Evolutionary conservation across 2,329 filamentous ascomycete genomes (phyloP), one percentile per base, ranked within the genome.

Genomic region (Fusarium anguioides): DNA sequence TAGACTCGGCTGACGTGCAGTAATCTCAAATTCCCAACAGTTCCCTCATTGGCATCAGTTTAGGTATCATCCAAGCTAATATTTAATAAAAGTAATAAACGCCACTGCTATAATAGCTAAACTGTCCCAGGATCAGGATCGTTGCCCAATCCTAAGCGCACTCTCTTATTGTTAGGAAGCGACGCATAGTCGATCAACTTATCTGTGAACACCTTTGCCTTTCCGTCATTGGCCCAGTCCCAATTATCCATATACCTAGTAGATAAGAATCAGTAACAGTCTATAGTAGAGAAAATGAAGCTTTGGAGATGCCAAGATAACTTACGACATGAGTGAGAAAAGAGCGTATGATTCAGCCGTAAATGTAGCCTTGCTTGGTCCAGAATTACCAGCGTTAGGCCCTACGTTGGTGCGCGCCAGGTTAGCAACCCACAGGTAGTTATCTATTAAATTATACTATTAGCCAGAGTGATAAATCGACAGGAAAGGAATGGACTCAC

Each of bases 141-240:
- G 3, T 9, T 4, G 4, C 26, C 26, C n/a, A 27, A 53, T 15
- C 50, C 46, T 17, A 56, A 41, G 14, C 52, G 52, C 17, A 27
- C 18, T 8, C n/a, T 53, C 23, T 56, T 56, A 3, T 18, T 27
- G 7, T 56, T 56, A 2, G 52, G 52, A 21, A 56, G 52, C 12
- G 11, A 26, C 27, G 41, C n/a, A 15, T 53, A 56, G 2, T 46
- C 46, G 7, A 56, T 56, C 47, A 27, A 9, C 26, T 27, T 10
- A 8, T 53, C 21, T 12, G 10, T 17, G 18, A 44, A 42, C 2
- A 3, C 3, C 18, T 57, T 57, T 8, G 53, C 53, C 14, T 35
- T 44, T 3, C 53, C 53, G 12, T 57, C 53, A 24, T 33, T 29
- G 3, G 53, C 27, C 53, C 53, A 57, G 4, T 57, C 53, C 29